A percentile compares a stretch with the other conserved stretches of the same genome.
Evolutionary conservation across 1,284 basidiomycete species (phyloP).

Genomic region (Sphaerobolus stellatus): DNA sequence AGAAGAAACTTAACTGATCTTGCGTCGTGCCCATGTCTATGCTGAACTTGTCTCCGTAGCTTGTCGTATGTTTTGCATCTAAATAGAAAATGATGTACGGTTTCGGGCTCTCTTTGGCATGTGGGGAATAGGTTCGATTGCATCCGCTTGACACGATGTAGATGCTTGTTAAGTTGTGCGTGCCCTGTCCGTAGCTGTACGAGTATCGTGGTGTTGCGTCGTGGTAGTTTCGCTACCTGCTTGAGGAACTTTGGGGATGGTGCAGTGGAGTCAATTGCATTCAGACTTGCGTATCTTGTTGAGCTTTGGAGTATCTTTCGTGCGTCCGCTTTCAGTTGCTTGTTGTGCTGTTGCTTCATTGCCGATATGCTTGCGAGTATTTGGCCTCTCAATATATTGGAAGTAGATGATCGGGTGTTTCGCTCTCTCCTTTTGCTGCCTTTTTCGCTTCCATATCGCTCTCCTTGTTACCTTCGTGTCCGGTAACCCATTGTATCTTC

Average conservation of each 20-base stretch:
- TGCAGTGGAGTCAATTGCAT: background rate
- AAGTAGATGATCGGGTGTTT: background rate
- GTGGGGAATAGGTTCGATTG: background rate
- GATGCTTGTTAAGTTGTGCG: background rate
- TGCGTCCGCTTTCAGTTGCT: background rate
- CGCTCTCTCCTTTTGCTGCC: constrained; percentile 14
- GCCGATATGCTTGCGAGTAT: background rate
- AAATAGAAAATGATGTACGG: background rate
- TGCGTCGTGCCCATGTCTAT: background rate
- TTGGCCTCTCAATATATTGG: background rate
- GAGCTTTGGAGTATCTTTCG: background rate
- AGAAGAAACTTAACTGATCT: background rate
- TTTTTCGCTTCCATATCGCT: constrained; percentile 21
- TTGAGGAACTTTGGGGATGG: background rate
- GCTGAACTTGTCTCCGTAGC: background rate
- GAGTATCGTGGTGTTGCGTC: background rate
- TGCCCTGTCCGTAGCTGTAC: background rate
- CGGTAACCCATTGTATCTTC: constrained; percentile 17
- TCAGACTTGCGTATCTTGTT: background rate
- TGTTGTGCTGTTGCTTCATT: background rate
- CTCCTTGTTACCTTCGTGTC: constrained; percentile 19
- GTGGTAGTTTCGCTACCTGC: background rate
- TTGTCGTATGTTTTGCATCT: background rate
- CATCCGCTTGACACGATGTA: background rate
- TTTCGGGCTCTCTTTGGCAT: background rate